These are phyloP conservation scores for Gossypium schwendimanii DNA, from an alignment of 441 rosid species.

Conservation along the genomic window DNA sequence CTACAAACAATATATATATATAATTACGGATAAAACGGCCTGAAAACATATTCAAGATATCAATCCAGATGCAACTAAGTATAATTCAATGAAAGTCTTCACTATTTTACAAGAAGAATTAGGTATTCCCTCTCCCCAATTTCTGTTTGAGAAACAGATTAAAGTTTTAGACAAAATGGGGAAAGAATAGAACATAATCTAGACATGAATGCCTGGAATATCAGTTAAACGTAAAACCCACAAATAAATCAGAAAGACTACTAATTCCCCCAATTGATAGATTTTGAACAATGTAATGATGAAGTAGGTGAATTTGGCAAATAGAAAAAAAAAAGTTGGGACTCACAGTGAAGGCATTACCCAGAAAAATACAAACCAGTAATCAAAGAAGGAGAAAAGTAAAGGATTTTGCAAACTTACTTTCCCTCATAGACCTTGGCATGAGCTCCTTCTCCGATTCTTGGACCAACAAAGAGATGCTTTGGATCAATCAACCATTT, in stretches of 20 bases:
- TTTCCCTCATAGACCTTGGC: slow-evolving; percentile 93
- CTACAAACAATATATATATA: background rate
- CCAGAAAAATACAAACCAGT: too few species aligned
- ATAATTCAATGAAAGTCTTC: background rate
- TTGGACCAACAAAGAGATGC: slow-evolving; percentile 84
- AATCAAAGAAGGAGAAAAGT: too few species aligned
- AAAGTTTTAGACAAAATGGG: background rate
- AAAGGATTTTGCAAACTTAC: slow-evolving; percentile 48
- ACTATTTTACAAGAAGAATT: background rate
- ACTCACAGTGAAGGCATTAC: too few species aligned
- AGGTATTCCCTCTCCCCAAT: background rate
- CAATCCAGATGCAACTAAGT: background rate
- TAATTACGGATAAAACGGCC: background rate
- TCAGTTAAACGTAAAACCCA: background rate
- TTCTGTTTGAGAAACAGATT: background rate
- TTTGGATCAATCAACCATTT: slow-evolving; percentile 85
- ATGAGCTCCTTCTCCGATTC: slow-evolving; percentile 96
- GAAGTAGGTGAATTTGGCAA: background rate
- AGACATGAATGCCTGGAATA: background rate
- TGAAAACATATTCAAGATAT: background rate
- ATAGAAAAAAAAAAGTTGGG: background rate
- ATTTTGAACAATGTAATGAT: background rate
- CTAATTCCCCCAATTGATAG: background rate
- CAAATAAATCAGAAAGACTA: background rate
- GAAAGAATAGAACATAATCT: background rate